Percentiles rank a stretch among this genome's conserved stretches.
Conservation (phyloP, 345 rosid species). For the Ricinus communis region DNA sequence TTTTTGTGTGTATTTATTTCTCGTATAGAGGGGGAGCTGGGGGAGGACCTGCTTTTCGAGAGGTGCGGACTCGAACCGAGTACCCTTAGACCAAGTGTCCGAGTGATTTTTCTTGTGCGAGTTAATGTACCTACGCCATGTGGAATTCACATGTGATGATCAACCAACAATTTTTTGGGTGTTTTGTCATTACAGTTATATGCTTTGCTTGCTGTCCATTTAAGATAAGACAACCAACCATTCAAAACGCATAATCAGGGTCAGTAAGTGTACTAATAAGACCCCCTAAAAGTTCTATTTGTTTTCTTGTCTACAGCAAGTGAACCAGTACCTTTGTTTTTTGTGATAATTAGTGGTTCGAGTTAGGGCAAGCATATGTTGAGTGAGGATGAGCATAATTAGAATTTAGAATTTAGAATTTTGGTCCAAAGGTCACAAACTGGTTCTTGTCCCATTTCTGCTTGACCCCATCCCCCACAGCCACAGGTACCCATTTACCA, state of each 20-base stretch:
- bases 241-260: background rate
- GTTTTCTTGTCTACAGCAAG: conserved; percentile 1
- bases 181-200: background rate
- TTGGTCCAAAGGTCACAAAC: background rate
- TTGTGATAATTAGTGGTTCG: background rate
- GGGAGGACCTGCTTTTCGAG: no score
- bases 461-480: background rate
- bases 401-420: background rate
- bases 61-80: no score
- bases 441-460: background rate
- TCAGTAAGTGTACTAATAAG: background rate
- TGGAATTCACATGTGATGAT: conserved; percentile 6
- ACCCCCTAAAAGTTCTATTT: background rate
- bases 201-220: background rate
- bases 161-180: background rate
- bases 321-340: background rate
- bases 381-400: background rate
- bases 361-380: no score
- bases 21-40: no score
- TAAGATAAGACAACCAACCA: background rate
- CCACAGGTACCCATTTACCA: background rate
- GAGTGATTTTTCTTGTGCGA: background rate
- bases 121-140: background rate
- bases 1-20: background rate
- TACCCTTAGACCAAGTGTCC: no score